Percentiles rank a stretch among this genome's conserved stretches.
Evolutionary conservation across 208 protist genomes (phyloP).

Genomic region (Acanthamoeba divionensis): DNA sequence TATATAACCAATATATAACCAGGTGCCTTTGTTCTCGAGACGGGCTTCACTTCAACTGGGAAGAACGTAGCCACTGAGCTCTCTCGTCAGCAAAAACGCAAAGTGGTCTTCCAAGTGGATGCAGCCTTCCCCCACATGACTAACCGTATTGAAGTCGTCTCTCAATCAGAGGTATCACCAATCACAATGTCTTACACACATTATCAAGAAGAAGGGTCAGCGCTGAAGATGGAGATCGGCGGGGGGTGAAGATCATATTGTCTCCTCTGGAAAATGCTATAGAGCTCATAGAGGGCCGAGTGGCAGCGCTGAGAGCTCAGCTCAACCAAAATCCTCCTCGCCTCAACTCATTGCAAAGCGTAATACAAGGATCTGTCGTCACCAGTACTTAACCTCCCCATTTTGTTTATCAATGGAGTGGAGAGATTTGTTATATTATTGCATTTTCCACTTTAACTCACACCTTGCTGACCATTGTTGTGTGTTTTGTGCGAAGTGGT

Average conservation of each 20-base stretch:
- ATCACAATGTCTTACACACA: background rate
- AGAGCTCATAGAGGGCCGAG: constrained; percentile 24
- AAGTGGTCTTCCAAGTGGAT: background rate
- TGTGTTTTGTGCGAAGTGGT: background rate
- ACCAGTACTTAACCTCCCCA: constrained; percentile 21
- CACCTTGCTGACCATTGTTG: background rate
- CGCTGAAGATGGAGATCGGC: too few species aligned
- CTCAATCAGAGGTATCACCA: constrained; percentile 13
- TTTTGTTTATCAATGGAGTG: background rate
- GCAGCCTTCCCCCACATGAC: constrained; percentile 2
- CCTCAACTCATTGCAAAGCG: constrained; percentile 26
- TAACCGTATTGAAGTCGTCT: background rate
- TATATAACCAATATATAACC: too few species aligned
- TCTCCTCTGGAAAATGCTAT: constrained; percentile 38
- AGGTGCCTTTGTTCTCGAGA: constrained; percentile 34
- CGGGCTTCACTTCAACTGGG: constrained; percentile 15
- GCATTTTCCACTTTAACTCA: background rate
- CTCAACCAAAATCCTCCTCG: constrained; percentile 16
- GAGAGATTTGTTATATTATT: background rate
- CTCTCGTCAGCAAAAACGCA: constrained; percentile 29
- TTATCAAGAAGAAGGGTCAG: too few species aligned
- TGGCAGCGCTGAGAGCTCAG: constrained; percentile 10
- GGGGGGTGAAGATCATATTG: background rate
- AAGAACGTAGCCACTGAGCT: constrained; percentile 45
- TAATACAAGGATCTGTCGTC: constrained; percentile 39